Percentiles rank a stretch among this genome's conserved stretches.
phyloP scores from a whole-genome alignment of 1,284 basidiomycete genomes.

The Mycena sp. region DNA sequence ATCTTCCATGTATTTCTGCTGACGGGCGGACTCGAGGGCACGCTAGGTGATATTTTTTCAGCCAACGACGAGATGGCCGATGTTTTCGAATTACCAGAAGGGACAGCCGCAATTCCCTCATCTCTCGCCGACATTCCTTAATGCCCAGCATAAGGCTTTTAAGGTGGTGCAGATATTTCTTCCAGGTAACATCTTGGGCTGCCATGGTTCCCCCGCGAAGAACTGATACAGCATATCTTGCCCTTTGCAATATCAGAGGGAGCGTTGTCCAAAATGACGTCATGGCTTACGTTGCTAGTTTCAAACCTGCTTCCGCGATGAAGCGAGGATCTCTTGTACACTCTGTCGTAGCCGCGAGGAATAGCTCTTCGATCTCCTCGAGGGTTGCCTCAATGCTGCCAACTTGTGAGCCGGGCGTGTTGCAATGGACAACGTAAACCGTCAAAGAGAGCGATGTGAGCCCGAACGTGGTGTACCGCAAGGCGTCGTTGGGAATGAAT shows the following conservation, averaged over 20 bases:
- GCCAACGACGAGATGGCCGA: too few relatives aligned
- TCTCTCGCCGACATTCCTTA: background rate
- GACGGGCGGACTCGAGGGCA: background rate
- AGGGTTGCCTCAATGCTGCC: background rate
- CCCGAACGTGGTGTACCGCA: background rate
- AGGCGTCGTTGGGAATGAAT: background rate
- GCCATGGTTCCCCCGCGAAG: background rate
- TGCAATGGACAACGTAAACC: background rate
- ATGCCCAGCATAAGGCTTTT: background rate
- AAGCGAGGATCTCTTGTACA: background rate
- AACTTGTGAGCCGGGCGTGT: background rate
- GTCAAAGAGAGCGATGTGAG: background rate
- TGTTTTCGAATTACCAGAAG: too few relatives aligned
- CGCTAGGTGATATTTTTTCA: background rate
- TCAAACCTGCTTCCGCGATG: background rate
- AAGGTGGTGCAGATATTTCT: background rate
- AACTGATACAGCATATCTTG: background rate
- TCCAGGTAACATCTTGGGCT: background rate
- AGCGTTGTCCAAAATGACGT: background rate
- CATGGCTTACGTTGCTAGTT: background rate
- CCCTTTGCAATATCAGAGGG: background rate
- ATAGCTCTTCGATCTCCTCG: background rate
- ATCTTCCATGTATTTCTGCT: slow-evolving; percentile 1
- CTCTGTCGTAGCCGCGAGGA: background rate
- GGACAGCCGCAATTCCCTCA: background rate